A percentile compares a stretch with the other conserved stretches of the same genome.
These are phyloP conservation scores for Pedinophyceae sp. DNA, from an alignment of 139 green algal genomes.

Conservation along the genomic window DNA sequence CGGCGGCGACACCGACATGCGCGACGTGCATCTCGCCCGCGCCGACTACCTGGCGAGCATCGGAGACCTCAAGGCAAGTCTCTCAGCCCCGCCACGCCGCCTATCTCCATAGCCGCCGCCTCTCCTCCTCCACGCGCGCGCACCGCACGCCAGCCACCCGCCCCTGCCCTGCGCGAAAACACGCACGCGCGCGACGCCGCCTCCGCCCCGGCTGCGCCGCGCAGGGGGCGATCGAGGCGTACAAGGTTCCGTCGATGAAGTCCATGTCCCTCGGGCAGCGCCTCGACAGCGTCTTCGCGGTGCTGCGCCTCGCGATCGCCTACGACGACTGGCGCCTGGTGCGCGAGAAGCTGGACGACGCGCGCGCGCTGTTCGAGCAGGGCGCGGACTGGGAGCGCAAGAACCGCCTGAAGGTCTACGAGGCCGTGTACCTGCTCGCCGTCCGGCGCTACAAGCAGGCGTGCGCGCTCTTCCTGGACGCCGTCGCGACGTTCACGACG, in stretches of 20 bases:
- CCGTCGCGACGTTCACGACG: constrained; percentile 88
- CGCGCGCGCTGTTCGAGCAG: constrained; percentile 57
- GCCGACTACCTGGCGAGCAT: constrained; percentile 67
- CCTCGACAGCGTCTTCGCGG: constrained; percentile 84
- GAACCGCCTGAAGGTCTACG: constrained; percentile 98
- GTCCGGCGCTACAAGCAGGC: constrained; percentile 70
- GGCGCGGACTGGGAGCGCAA: constrained; percentile 98
- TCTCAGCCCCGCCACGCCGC: too few relatives aligned
- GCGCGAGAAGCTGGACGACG: constrained; percentile 43
- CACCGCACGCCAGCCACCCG: too few relatives aligned
- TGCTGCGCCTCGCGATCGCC: constrained; percentile 66
- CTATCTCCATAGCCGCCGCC: too few relatives aligned
- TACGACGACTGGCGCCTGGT: constrained; percentile 47
- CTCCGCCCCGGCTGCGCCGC: too few relatives aligned
- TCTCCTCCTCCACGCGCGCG: too few relatives aligned
- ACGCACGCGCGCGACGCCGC: too few relatives aligned
- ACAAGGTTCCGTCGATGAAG: constrained; percentile 40
- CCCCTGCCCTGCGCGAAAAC: too few relatives aligned
- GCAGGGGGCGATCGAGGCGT: constrained; percentile 51
- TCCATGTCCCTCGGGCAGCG: constrained; percentile 80
- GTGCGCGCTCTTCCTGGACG: constrained; percentile 78
- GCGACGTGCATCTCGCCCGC: constrained; percentile 73
- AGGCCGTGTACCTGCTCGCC: constrained; percentile 72
- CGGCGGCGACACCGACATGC: constrained; percentile 83
- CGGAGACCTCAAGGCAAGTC: constrained; percentile 32